phyloP scores from a whole-genome alignment of 768 basidiomycete species.

The Mycena vulgaris region DNA sequence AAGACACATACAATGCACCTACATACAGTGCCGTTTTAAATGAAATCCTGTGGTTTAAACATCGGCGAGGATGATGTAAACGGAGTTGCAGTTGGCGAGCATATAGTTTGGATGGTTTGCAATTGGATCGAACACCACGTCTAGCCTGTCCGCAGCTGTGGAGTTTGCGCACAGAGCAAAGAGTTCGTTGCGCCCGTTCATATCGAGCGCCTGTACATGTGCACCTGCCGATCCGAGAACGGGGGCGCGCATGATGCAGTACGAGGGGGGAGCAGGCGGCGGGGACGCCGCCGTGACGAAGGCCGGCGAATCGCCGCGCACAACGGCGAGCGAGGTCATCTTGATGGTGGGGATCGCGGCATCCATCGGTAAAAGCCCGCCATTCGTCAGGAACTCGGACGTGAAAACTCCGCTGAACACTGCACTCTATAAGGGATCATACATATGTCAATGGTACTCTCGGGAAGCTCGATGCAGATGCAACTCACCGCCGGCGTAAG shows the following conservation, averaged over 20 bases:
- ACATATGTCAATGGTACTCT: neutral
- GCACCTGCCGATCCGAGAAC: conserved; percentile 27
- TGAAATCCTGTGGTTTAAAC: conserved; percentile 15
- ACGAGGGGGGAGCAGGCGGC: conserved; percentile 12
- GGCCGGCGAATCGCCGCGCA: conserved; percentile 33
- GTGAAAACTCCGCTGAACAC: conserved; percentile 28
- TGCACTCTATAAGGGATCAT: conserved; percentile 10
- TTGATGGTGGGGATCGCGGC: conserved; percentile 26
- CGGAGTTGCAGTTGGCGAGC: conserved; percentile 23
- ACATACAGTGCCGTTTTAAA: conserved; percentile 6
- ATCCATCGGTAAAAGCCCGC: conserved; percentile 28
- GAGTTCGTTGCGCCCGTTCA: conserved; percentile 28
- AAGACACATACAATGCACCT: conserved; percentile 22
- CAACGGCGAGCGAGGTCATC: conserved; percentile 31
- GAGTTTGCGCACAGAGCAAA: conserved; percentile 42
- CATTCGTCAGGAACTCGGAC: conserved; percentile 26
- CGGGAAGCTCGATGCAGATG: neutral
- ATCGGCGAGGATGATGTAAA: conserved; percentile 32
- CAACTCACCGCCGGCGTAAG: conserved; percentile 32
- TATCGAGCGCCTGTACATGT: conserved; percentile 34
- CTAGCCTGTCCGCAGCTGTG: conserved; percentile 38
- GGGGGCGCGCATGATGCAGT: conserved; percentile 35
- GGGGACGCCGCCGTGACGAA: conserved; percentile 37
- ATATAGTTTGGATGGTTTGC: conserved; percentile 39
- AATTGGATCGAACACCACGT: conserved; percentile 39